Conservation (phyloP, 306 rosid genomes). For the Lablab purpureus region DNA sequence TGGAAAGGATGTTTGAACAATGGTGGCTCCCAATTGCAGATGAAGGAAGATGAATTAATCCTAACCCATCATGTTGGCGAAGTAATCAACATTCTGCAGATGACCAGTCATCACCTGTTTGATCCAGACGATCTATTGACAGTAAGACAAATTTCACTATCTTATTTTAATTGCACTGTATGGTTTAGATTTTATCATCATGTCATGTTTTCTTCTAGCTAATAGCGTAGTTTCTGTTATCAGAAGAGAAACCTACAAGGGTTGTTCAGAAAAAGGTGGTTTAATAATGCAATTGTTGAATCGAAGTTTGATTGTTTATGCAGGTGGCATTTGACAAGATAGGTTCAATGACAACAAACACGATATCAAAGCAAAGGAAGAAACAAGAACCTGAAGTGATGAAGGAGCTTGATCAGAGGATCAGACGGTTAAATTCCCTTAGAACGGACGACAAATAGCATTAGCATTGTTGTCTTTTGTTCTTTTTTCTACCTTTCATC, state of each 20-base stretch:
- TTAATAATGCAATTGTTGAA: neutral
- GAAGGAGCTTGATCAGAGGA: constrained; percentile 94
- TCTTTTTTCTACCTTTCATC: neutral
- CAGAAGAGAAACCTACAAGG: neutral
- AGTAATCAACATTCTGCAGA: constrained; percentile 82
- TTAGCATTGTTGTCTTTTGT: constrained; percentile 14
- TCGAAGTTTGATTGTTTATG: constrained; percentile 17
- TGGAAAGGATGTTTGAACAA: constrained; percentile 40
- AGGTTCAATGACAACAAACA: constrained; percentile 92
- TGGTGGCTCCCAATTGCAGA: constrained; percentile 63
- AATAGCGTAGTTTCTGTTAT: neutral
- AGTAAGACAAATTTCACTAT: constrained; percentile 50
- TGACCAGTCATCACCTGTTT: constrained; percentile 88
- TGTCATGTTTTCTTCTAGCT: constrained; percentile 1
- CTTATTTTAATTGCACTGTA: no score
- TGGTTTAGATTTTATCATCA: constrained; percentile 2
- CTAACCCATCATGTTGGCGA: constrained; percentile 91
- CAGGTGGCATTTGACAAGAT: constrained; percentile 98
- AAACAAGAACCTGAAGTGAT: constrained; percentile 97
- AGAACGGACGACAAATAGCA: constrained; percentile 62
- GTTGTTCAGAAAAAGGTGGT: neutral
- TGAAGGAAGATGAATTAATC: constrained; percentile 89
- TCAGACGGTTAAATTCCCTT: constrained; percentile 78
- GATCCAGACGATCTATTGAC: constrained; percentile 95
- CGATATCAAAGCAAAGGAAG: constrained; percentile 93